A percentile compares a stretch with the other conserved stretches of the same genome.
Conservation (phyloP, 208 protist species). For the Willaertia magna region DNA sequence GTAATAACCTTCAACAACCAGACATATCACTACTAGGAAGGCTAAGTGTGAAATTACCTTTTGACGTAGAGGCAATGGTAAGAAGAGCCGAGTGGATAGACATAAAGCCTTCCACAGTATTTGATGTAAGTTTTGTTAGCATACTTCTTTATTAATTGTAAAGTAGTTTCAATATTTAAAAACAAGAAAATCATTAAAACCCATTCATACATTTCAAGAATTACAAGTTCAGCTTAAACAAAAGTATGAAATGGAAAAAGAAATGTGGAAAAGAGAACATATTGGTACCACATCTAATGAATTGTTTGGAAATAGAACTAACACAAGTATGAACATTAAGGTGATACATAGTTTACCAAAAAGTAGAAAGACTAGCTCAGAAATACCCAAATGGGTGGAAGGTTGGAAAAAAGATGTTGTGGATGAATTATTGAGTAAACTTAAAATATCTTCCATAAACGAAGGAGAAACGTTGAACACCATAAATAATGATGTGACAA, state of each 20-base stretch:
- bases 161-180: too few species aligned
- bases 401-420: too few species aligned
- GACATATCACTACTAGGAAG: too few species aligned
- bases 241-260: not conserved
- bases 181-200: not conserved
- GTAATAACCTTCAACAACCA: too few species aligned
- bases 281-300: not conserved
- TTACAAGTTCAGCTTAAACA: not conserved
- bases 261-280: not conserved
- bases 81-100: not conserved
- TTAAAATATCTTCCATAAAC: too few species aligned
- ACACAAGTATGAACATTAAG: too few species aligned
- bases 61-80: not conserved
- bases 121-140: not conserved
- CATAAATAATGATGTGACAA: too few species aligned
- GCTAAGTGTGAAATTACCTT: not conserved
- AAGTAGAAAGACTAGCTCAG: too few species aligned
- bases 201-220: not conserved
- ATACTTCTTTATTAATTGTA: not conserved
- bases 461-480: too few species aligned
- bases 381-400: too few species aligned
- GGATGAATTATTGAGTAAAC: too few species aligned
- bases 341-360: too few species aligned
- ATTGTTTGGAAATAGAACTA: not conserved
- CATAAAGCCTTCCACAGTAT: not conserved